These are phyloP conservation scores for Biscogniauxia sp. DNA, from an alignment of 2,329 filamentous ascomycete genomes.

Conservation along the genomic window DNA sequence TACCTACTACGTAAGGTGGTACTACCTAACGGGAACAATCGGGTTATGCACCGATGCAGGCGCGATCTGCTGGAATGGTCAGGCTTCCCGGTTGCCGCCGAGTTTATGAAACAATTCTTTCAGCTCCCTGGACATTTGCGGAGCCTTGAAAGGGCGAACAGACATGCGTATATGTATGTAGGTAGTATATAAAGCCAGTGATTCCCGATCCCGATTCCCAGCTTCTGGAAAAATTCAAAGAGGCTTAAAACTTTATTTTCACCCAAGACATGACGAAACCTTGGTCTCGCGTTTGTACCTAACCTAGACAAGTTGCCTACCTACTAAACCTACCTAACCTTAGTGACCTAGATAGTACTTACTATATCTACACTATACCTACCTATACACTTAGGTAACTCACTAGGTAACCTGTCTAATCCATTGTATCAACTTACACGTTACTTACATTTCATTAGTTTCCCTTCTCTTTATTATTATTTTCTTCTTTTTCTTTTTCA, in stretches of 20 bases:
- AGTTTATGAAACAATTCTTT: slow-evolving; percentile 6
- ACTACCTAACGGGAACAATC: neutral
- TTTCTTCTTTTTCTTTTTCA: no score
- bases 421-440: no score
- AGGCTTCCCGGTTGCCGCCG: slow-evolving; percentile 2
- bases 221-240: neutral
- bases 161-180: neutral
- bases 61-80: neutral
- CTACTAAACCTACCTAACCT: no score
- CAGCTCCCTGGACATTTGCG: neutral
- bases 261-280: neutral
- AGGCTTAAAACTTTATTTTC: neutral
- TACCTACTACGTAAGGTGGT: neutral
- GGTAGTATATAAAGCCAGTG: neutral
- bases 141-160: neutral
- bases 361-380: no score
- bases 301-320: no score
- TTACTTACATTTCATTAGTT: no score
- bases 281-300: no score
- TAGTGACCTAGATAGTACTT: no score
- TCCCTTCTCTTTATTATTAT: no score
- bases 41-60: neutral
- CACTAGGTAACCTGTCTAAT: no score
- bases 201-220: neutral
- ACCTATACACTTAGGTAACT: no score